phyloP scores from a whole-genome alignment of 116 monocot genomes.

The Phalaenopsis hybrid region DNA sequence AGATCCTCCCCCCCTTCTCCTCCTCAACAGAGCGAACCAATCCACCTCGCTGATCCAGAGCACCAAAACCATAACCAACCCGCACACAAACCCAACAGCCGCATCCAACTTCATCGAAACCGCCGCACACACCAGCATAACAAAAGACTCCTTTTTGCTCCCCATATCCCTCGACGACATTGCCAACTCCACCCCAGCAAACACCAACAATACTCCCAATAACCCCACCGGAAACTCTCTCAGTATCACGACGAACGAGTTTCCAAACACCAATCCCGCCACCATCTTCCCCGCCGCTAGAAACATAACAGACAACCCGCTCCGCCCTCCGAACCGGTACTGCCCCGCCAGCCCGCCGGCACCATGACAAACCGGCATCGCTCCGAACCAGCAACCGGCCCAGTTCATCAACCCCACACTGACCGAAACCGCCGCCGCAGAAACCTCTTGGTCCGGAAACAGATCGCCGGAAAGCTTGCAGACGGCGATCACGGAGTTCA shows the following conservation, averaged over 20 bases:
- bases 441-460: constrained; percentile 49
- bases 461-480: constrained; percentile 80
- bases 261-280: constrained; percentile 64
- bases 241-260: constrained; percentile 59
- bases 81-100: constrained; percentile 65
- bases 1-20: too few relatives aligned
- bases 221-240: constrained; percentile 70
- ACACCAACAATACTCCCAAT: constrained; percentile 79
- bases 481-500: constrained; percentile 94
- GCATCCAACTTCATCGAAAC: constrained; percentile 75
- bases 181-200: constrained; percentile 82
- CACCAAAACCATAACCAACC: constrained; percentile 41
- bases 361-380: constrained; percentile 92
- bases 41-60: constrained; percentile 31
- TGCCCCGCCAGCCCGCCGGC: constrained; percentile 95
- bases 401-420: constrained; percentile 89
- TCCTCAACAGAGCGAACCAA: too few relatives aligned
- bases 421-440: constrained; percentile 54
- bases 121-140: constrained; percentile 78
- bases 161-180: constrained; percentile 88
- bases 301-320: constrained; percentile 61
- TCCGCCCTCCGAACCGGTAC: constrained; percentile 87
- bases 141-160: constrained; percentile 66
- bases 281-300: constrained; percentile 59
- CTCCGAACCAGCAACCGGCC: constrained; percentile 93